Conservation (phyloP, 1,284 basidiomycete species). For the Pascua sp. region DNA sequence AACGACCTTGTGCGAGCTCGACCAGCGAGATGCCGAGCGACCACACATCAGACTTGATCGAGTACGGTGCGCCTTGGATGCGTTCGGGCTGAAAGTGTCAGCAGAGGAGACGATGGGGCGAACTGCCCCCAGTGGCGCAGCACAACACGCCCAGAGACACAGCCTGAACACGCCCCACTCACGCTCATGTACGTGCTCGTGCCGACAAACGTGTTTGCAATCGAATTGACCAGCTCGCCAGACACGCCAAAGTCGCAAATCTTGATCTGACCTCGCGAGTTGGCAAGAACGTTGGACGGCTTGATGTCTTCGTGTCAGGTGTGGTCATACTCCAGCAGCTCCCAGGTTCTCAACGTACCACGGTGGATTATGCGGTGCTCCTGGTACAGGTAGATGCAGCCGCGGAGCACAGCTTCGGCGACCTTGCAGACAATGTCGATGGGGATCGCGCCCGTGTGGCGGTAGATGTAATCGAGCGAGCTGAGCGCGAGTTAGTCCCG, state of each 20-base stretch:
- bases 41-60: conserved; percentile 97
- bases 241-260: conserved; percentile 99
- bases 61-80: conserved; percentile 96
- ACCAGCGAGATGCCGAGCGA: conserved; percentile 92
- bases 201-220: conserved; percentile 97
- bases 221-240: conserved; percentile 96
- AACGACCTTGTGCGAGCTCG: conserved; percentile 87
- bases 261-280: conserved; percentile 91
- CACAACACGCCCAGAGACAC: too few species aligned
- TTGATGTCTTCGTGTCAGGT: conserved; percentile 76
- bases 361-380: conserved; percentile 98
- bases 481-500: conserved; percentile 27
- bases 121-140: not conserved
- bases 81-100: conserved; percentile 74
- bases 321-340: not conserved
- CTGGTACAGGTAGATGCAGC: conserved; percentile 96
- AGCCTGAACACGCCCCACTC: conserved; percentile 53
- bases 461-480: conserved; percentile 86
- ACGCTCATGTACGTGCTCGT: conserved; percentile 99
- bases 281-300: conserved; percentile 94
- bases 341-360: conserved; percentile 53
- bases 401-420: conserved; percentile 86
- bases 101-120: not conserved
- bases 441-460: conserved; percentile 82
- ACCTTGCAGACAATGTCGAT: conserved; percentile 87